Evolutionary conservation across 1,139 yeast genomes (phyloP).

Genomic region (Kluyveromyces sp.): DNA sequence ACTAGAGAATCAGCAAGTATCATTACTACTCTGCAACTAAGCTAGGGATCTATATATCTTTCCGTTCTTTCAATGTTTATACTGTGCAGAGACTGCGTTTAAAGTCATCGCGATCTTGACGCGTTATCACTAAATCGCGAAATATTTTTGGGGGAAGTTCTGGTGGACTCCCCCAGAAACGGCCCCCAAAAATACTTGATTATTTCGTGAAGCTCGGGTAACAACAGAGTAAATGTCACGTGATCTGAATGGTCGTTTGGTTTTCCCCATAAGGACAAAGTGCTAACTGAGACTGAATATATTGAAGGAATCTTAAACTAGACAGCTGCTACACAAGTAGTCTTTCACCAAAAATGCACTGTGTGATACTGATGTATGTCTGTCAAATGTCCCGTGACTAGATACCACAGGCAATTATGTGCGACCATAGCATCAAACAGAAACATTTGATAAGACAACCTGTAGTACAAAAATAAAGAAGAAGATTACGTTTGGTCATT

Average conservation of each 20-base stretch:
- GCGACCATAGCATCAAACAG: neutral
- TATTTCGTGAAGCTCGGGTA: neutral
- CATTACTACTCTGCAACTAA: neutral
- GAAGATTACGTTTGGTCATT: constrained; percentile 2
- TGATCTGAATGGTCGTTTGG: neutral
- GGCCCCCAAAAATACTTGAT: neutral
- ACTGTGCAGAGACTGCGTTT: neutral
- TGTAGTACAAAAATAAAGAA: neutral
- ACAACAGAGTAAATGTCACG: neutral
- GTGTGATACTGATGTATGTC: neutral
- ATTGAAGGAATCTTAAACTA: constrained; percentile 1
- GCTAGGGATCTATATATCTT: neutral
- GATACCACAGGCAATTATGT: neutral
- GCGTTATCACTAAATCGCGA: neutral
- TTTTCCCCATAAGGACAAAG: too few relatives aligned
- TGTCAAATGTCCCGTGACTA: neutral
- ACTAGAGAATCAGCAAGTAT: neutral
- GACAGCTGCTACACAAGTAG: constrained; percentile 1
- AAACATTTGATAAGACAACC: neutral
- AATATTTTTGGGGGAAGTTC: constrained; percentile 1
- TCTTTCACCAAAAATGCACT: neutral
- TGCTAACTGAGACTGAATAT: too few relatives aligned
- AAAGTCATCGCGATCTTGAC: neutral
- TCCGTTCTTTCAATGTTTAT: neutral
- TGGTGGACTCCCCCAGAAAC: neutral